Evolutionary conservation across 257 asterid genomes (phyloP), one percentile per base, ranked within the genome.

Genomic region (Solanum stenotomum): DNA sequence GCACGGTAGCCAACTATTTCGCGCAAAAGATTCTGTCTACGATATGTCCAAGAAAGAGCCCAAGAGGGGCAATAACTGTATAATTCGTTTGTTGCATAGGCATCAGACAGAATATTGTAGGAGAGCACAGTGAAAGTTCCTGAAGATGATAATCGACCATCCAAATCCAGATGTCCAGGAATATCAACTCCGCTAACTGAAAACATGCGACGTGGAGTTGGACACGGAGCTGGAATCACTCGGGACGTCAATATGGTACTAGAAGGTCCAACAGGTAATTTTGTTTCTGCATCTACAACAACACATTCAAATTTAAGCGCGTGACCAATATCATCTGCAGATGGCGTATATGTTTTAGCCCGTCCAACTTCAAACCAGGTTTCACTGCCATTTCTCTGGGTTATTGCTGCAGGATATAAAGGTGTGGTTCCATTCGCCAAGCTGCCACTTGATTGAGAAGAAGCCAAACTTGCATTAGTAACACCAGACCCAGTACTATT

Each of bases 11-110:
- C 98, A 91, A 94, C 95, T 87, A 97, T 97, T 90, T 97, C 99
- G 42, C 99, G 96, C 83, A 97, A 90, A 38, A 97, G 92, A 88
- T 96, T 97, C 91, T 97, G 99, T 89, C 96, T 92, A 89, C 99
- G 98, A 88, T 97, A 97, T 85, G 99, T 88, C 99, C 99, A 97
- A 68, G 99, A 94, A 87, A 97, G 98, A 78, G 99, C 99, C 99
- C 99, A 97, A 85, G 99, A 75, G 44, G 99, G 99, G 89, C 99
- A 97, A 91, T 96, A 97, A 90, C 92, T 90, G 90, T 94, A 94
- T 71, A 89, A 87, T 88, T 97, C 99, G 63, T 88, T 97, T 25
- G 94, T 84, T n/a, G 98, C 98, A 91, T 90, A 92, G 56, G 93
- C 87, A 75, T 97, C 99, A 2, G 98, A 92, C 74, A 97, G 90